Evolutionary conservation across 1,284 basidiomycete genomes (phyloP), one percentile per base, ranked within the genome.

Genomic region (Puccinia polysora): DNA sequence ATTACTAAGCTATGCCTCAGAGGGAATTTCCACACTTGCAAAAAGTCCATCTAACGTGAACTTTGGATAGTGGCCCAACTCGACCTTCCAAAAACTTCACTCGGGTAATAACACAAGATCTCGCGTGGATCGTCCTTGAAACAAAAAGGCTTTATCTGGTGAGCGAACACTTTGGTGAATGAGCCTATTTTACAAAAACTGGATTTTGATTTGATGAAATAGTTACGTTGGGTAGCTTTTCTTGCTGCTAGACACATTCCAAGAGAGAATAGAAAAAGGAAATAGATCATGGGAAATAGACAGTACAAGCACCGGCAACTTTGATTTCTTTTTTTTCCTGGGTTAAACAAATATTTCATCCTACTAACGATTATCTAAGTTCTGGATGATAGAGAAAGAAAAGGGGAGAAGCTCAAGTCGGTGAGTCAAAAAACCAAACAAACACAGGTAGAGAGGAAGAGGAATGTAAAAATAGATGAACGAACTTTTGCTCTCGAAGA

Each of bases 301-400:
- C 73, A 30, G 38, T 49, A n/a, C 34, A n/a, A 59, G 43, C 23
- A 23, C 23, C 5, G 5, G 4, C 18, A 10, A 7, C 8, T 4
- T 55, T 55, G 34, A 28, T n/a, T 6, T 58, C 1, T 8, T 7
- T 25, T 12, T 53, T 43, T 14, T 18, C 40, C 5, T 59, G 40
- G 43, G 47, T 50, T 79, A 81, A 75, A 79, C 79, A 4, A 79
- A 77, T 6, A 80, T 78, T 75, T 70, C 80, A 38, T 80, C 77
- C 72, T 76, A 78, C 40, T 72, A 78, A 53, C 78, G 75, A 70
- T 80, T 83, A 89, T 79, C 86, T 83, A 82, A 89, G 86, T 79
- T 91, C 92, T 79, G 90, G 86, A 79, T 91, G 90, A 80, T 90
- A 89, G 80, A 93, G 93, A 83, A 92, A 93, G 74, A 84, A 84